Evolutionary conservation across 306 rosid species (phyloP).

Genomic region (Bauhinia variegata): DNA sequence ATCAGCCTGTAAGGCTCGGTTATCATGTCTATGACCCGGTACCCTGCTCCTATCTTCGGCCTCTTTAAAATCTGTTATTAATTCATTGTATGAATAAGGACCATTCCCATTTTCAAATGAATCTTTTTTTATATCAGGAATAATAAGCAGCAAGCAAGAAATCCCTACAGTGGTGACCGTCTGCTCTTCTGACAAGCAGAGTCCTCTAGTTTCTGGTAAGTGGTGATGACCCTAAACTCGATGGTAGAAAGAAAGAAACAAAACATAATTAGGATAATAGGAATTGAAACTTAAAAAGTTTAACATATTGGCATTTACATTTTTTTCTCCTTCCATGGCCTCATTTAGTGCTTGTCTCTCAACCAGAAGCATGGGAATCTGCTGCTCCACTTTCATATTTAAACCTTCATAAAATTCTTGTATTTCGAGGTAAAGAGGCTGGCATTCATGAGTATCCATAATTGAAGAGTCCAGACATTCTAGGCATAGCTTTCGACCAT

Average conservation of each 20-base stretch:
- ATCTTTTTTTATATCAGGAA: constrained; percentile 23
- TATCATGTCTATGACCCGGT: constrained; percentile 77
- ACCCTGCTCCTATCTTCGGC: constrained; percentile 81
- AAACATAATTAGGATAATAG: constrained; percentile 13
- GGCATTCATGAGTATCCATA: constrained; percentile 98
- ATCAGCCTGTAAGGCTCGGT: constrained; percentile 84
- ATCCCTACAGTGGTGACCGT: constrained; percentile 79
- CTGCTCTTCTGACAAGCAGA: constrained; percentile 97
- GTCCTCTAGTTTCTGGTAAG: constrained; percentile 97
- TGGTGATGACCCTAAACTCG: constrained; percentile 89
- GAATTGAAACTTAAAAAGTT: constrained; percentile 6
- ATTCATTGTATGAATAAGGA: no score
- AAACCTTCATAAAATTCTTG: constrained; percentile 96
- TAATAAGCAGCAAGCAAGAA: constrained; percentile 20
- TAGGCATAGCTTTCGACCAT: constrained; percentile 89
- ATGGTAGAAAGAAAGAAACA: constrained; percentile 25
- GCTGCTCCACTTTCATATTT: constrained; percentile 95
- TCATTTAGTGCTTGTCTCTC: constrained; percentile 98
- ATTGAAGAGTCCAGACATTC: constrained; percentile 96
- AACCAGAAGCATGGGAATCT: constrained; percentile 98
- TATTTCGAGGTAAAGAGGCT: constrained; percentile 95
- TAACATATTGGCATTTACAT: constrained; percentile 46
- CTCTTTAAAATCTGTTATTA: constrained; percentile 71
- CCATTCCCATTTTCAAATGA: neutral
- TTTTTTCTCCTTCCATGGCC: constrained; percentile 98